phyloP scores from a whole-genome alignment of 2,329 filamentous ascomycete species.

The Arthroderma sp. region DNA sequence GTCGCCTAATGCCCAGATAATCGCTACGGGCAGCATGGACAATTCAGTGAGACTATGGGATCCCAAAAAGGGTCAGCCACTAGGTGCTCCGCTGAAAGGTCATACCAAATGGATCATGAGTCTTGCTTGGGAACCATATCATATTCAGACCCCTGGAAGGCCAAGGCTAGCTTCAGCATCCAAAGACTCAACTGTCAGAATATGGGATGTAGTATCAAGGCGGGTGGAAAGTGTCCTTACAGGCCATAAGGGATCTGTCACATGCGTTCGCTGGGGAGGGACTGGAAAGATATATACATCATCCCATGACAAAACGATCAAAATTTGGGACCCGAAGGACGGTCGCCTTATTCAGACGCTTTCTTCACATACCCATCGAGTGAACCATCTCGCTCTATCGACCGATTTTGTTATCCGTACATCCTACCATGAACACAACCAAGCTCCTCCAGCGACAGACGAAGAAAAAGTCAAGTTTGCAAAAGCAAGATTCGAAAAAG shows the following conservation, averaged over 20 bases:
- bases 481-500: constrained; percentile 70
- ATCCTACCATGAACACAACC: constrained; percentile 71
- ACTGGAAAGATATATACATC: constrained; percentile 69
- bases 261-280: constrained; percentile 92
- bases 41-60: constrained; percentile 86
- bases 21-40: constrained; percentile 89
- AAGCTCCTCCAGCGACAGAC: constrained; percentile 52
- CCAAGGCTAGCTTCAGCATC: constrained; percentile 73
- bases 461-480: constrained; percentile 64
- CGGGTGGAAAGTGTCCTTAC: constrained; percentile 69
- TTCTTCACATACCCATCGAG: constrained; percentile 76
- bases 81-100: constrained; percentile 63
- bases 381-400: constrained; percentile 87
- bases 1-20: constrained; percentile 65
- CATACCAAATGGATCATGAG: constrained; percentile 83
- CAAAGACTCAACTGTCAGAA: constrained; percentile 75
- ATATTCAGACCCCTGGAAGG: constrained; percentile 59
- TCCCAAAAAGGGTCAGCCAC: constrained; percentile 60
- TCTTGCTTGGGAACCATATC: constrained; percentile 86
- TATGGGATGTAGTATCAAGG: constrained; percentile 73
- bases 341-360: constrained; percentile 72
- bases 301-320: constrained; percentile 84
- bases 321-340: constrained; percentile 71
- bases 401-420: constrained; percentile 84
- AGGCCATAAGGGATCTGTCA: constrained; percentile 79